Evolutionary conservation across 805 yeast genomes (phyloP), one percentile per base, ranked within the genome.

Genomic region (Metschnikowia kofuensis): DNA sequence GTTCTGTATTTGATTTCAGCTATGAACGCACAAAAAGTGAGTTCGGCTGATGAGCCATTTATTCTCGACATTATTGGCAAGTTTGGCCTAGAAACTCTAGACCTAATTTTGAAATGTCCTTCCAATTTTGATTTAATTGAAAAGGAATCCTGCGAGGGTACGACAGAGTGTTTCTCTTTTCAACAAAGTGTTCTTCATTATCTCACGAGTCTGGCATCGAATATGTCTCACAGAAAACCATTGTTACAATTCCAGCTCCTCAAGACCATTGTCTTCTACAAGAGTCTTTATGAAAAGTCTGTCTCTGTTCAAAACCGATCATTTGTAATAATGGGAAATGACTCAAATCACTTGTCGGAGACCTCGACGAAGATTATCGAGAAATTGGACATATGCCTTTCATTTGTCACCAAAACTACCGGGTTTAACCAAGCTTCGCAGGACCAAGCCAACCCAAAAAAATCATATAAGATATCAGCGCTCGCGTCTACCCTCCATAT

Each of bases 11-110:
- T 47, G 10, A 28, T 38, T 3, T 26, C 42, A 7, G 44, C 41
- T 3, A 40, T 53, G 44, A 32, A 16, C 7, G 11, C 40, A 8
- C 44, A 35, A 4, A 32, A 35, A 8, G 38, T 51, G 6, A 41
- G 49, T 7, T 9, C 42, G 4, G 16, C 42, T 4, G 48, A 44
- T 13, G 57, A 53, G 32, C 55, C 57, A 2, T 46, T 46, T 28
- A 27, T 49, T 12, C 45, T 53, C 2, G 57, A 47, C 21, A 26
- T 49, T 14, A 32, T 44, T 1, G 50, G 53, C 4, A 42, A 27
- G 10, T 49, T 47, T 35, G 55, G 53, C 8, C 31, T 42, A 4
- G 38, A 44, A 9, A 44, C 37, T 13, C 38, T 48, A 14, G 51
- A 44, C 14, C 26, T 42, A 37, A 47, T 40, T 12, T 8, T 36